A percentile compares a stretch with the other conserved stretches of the same genome.
Evolutionary conservation across 2,329 filamentous ascomycete species (phyloP).

Genomic region (Fusarium drepaniforme): DNA sequence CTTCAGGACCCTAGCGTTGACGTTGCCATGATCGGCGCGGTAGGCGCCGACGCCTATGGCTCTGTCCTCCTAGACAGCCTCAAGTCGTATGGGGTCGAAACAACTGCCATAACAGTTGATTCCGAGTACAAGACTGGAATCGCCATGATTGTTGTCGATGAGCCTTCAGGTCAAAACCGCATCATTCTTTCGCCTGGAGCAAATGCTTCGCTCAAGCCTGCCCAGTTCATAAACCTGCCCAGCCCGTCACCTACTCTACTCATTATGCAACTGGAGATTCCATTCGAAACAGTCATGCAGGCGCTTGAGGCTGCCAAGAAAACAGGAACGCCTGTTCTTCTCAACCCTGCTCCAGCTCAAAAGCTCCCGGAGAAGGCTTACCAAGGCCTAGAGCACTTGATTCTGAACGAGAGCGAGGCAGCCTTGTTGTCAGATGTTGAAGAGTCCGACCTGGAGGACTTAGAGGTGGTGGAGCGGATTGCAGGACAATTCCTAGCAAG

Average conservation of each 20-base stretch:
- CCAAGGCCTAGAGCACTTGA: slow-evolving; percentile 70
- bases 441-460: slow-evolving; percentile 49
- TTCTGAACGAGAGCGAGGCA: slow-evolving; percentile 82
- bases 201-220: slow-evolving; percentile 50
- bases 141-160: slow-evolving; percentile 70
- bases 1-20: slow-evolving; percentile 43
- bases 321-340: slow-evolving; percentile 65
- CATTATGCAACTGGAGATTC: slow-evolving; percentile 72
- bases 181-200: slow-evolving; percentile 69
- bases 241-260: slow-evolving; percentile 63
- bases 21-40: slow-evolving; percentile 69
- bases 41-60: slow-evolving; percentile 66
- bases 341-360: slow-evolving; percentile 78
- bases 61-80: slow-evolving; percentile 59
- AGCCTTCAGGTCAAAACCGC: slow-evolving; percentile 66
- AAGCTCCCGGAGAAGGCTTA: slow-evolving; percentile 70
- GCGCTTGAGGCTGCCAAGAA: slow-evolving; percentile 57
- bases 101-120: slow-evolving; percentile 53
- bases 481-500: slow-evolving; percentile 66
- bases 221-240: slow-evolving; percentile 38
- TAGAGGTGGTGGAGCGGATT: slow-evolving; percentile 51
- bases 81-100: slow-evolving; percentile 61
- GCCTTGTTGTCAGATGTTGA: slow-evolving; percentile 66
- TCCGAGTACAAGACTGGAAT: slow-evolving; percentile 63
- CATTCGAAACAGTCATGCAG: slow-evolving; percentile 63